Evolutionary conservation across 352 stramenopile species (phyloP).

Genomic region (Phytophthora sansomeana): DNA sequence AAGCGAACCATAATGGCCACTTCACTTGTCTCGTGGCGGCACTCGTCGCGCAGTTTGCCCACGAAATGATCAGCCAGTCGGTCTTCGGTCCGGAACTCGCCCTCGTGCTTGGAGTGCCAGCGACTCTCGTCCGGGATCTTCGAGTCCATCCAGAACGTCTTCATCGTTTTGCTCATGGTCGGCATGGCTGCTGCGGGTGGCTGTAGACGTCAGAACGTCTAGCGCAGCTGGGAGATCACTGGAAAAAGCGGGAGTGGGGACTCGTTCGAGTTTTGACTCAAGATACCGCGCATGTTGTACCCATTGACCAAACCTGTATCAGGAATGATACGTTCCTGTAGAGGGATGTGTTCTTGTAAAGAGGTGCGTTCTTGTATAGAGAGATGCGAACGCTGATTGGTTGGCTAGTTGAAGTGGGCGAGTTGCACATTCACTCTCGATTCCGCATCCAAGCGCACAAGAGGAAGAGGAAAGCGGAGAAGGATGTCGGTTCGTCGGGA

Average conservation of each 20-base stretch:
- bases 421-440: conserved; percentile 36
- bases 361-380: not conserved
- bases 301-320: not conserved
- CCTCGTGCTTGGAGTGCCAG: conserved; percentile 37
- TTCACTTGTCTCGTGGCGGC: conserved; percentile 19
- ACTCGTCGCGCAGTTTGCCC: conserved; percentile 26
- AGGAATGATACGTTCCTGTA: not conserved
- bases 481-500: conserved; percentile 72
- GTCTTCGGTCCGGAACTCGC: conserved; percentile 23
- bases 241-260: conserved; percentile 5
- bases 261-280: too few relatives aligned
- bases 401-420: conserved; percentile 37
- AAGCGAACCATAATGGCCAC: conserved; percentile 40
- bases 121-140: conserved; percentile 39
- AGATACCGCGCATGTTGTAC: not conserved
- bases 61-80: conserved; percentile 38
- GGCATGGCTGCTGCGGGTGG: not conserved
- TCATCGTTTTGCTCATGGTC: conserved; percentile 36
- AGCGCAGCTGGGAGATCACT: not conserved
- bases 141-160: conserved; percentile 43
- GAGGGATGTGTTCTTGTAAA: not conserved
- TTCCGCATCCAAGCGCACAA: conserved; percentile 30
- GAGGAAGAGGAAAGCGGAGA: not conserved
- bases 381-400: conserved; percentile 14
- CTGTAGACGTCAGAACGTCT: not conserved